Evolutionary conservation across 805 yeast species (phyloP).

Genomic region (Nakazawaea siamensis): DNA sequence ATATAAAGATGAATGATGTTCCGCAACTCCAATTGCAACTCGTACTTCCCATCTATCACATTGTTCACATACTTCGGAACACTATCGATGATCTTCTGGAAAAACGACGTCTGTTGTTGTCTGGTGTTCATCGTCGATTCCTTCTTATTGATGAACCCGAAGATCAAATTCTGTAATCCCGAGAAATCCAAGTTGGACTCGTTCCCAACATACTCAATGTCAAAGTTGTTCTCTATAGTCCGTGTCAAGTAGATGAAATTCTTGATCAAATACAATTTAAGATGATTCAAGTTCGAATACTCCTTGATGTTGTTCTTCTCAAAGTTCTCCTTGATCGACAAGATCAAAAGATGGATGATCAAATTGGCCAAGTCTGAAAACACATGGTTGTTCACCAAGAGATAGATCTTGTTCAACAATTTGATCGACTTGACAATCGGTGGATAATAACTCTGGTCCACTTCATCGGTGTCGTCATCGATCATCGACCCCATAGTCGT

Average conservation of each 20-base stretch:
- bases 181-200: slow-evolving; percentile 78
- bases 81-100: slow-evolving; percentile 35
- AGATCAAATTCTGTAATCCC: slow-evolving; percentile 49
- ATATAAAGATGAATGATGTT: slow-evolving; percentile 65
- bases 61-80: slow-evolving; percentile 76
- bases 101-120: slow-evolving; percentile 8
- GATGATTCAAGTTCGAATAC: slow-evolving; percentile 30
- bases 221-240: slow-evolving; percentile 62
- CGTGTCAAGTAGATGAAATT: slow-evolving; percentile 64
- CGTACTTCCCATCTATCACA: slow-evolving; percentile 69
- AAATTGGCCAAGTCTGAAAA: slow-evolving; percentile 88
- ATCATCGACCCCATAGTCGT: slow-evolving; percentile 9
- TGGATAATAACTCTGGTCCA: slow-evolving; percentile 36
- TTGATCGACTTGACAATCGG: slow-evolving; percentile 66
- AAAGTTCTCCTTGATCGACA: slow-evolving; percentile 50
- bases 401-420: slow-evolving; percentile 70
- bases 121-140: slow-evolving; percentile 12
- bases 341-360: slow-evolving; percentile 70
- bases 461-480: slow-evolving; percentile 17
- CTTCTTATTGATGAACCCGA: slow-evolving; percentile 34
- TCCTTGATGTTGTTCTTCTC: slow-evolving; percentile 36
- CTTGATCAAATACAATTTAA: slow-evolving; percentile 60
- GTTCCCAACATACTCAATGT: slow-evolving; percentile 64
- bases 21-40: slow-evolving; percentile 66
- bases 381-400: slow-evolving; percentile 64